These are phyloP conservation scores for Trypanosoma conorhini DNA, from an alignment of 208 protist genomes.

Conservation along the genomic window DNA sequence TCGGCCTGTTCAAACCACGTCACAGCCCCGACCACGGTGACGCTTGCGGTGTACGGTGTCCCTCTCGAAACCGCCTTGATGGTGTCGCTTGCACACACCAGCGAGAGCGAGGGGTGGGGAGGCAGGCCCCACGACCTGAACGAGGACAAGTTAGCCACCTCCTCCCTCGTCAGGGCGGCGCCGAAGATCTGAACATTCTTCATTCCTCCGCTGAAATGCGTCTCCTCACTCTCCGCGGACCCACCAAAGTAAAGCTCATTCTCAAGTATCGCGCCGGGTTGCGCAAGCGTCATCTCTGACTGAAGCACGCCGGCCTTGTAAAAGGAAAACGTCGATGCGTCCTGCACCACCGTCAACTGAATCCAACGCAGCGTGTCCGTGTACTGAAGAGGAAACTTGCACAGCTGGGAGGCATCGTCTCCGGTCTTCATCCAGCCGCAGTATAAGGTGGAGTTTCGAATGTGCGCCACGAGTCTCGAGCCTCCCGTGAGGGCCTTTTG, in stretches of 20 bases:
- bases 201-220: slow-evolving; percentile 66
- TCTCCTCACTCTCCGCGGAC: slow-evolving; percentile 34
- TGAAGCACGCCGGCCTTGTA: slow-evolving; percentile 65
- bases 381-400: slow-evolving; percentile 30
- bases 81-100: slow-evolving; percentile 22
- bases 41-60: background rate
- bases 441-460: slow-evolving; percentile 44
- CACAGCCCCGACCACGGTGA: slow-evolving; percentile 19
- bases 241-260: slow-evolving; percentile 70
- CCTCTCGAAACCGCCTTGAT: slow-evolving; percentile 18
- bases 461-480: slow-evolving; percentile 50
- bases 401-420: slow-evolving; percentile 33
- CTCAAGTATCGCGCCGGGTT: slow-evolving; percentile 42
- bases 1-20: slow-evolving; percentile 24
- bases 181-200: slow-evolving; percentile 72
- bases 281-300: slow-evolving; percentile 32
- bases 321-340: slow-evolving; percentile 46
- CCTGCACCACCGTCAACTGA: slow-evolving; percentile 78
- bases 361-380: slow-evolving; percentile 54
- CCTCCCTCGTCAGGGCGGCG: slow-evolving; percentile 43
- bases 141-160: slow-evolving; percentile 6
- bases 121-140: background rate
- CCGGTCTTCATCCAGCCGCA: slow-evolving; percentile 57
- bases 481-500: slow-evolving; percentile 31
- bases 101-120: background rate